These are phyloP conservation scores for Penicillium italicum DNA, from an alignment of 2,329 filamentous ascomycete species.

Conservation along the genomic window DNA sequence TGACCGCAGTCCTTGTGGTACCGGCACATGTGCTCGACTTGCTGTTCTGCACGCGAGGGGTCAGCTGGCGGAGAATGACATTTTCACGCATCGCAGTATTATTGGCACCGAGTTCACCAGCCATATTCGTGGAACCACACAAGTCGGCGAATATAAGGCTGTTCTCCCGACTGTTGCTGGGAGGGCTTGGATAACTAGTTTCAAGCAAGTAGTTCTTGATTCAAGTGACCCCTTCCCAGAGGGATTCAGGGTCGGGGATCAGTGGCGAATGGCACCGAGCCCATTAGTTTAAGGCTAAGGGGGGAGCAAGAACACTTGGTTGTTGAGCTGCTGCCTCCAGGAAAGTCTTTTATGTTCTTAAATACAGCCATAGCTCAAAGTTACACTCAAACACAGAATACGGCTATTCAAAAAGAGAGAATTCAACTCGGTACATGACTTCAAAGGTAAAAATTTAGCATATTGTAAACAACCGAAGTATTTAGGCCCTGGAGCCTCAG, in stretches of 20 bases:
- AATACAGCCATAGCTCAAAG: neutral
- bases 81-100: conserved; percentile 42
- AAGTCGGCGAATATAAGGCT: conserved; percentile 40
- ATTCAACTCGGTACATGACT: too few relatives aligned
- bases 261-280: conserved; percentile 18
- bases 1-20: conserved; percentile 48
- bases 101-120: conserved; percentile 45
- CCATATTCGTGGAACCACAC: conserved; percentile 38
- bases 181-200: conserved; percentile 47
- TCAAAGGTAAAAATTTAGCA: neutral
- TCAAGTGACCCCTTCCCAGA: conserved; percentile 45
- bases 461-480: neutral
- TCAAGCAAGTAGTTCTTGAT: conserved; percentile 45
- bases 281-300: neutral
- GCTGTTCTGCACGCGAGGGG: conserved; percentile 45
- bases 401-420: too few relatives aligned
- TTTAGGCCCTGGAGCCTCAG: neutral
- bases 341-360: neutral
- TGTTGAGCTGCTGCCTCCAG: neutral
- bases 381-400: neutral
- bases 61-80: conserved; percentile 36
- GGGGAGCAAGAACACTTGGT: neutral
- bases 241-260: conserved; percentile 41
- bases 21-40: conserved; percentile 45
- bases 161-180: conserved; percentile 44